These are phyloP conservation scores for Pulveroboletus sp. DNA, from an alignment of 768 basidiomycete species.

Conservation along the genomic window DNA sequence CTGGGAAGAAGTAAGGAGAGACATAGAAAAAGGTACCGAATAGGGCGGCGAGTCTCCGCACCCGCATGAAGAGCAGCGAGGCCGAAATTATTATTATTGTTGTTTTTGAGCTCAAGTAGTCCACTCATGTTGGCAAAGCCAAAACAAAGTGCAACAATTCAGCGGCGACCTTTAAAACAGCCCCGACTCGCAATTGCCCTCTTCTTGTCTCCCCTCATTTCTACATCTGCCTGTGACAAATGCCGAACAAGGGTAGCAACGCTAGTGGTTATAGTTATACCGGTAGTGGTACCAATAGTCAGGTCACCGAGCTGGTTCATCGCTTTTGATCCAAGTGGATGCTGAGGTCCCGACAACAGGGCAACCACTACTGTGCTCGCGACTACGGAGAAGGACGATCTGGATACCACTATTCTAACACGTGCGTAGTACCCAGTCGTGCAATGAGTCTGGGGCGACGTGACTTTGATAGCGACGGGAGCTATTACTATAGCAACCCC, in stretches of 20 bases:
- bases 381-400: slow-evolving; percentile 38
- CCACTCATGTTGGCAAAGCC: no score
- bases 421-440: slow-evolving; percentile 28
- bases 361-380: slow-evolving; percentile 58
- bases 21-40: no score
- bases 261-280: slow-evolving; percentile 38
- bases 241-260: slow-evolving; percentile 13
- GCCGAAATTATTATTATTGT: no score
- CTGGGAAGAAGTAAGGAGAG: no score
- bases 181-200: no score
- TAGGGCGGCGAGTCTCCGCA: no score
- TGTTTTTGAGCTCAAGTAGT: no score
- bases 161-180: no score
- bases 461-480: slow-evolving; percentile 38
- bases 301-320: slow-evolving; percentile 31
- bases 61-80: no score
- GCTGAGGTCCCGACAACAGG: slow-evolving; percentile 32
- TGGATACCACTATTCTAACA: slow-evolving; percentile 62
- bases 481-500: slow-evolving; percentile 61
- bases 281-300: slow-evolving; percentile 47
- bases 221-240: background rate
- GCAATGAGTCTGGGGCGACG: background rate
- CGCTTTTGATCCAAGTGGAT: background rate
- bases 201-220: background rate
- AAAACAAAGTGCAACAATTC: no score